Base-by-base conservation (phyloP, 352 stramenopile species). In the Globisporangium cylindrosporum region DNA sequence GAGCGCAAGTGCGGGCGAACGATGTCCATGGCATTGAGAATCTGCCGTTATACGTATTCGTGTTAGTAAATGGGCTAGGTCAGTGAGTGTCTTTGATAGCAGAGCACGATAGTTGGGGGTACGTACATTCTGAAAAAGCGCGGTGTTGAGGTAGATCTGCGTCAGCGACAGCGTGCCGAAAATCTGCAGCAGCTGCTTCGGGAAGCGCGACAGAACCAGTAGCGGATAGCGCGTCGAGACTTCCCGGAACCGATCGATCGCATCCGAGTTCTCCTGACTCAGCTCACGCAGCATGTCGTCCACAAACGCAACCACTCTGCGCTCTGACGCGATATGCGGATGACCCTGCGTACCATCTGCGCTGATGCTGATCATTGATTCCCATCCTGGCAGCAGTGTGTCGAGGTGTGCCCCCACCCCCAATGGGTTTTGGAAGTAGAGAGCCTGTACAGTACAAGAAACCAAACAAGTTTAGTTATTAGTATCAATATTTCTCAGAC, bases 361-460 rank as follows among this genome's bases (percentile, higher is more conserved):
- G 57, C 77, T 70, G 24, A 83, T 58, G 61, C 74, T 75, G 7
- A 87, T 65, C 20, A 90, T 73, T n/a, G 64, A 68, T 41, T 89
- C 73, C 85, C 85, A 91, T 3, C 75, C 77, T 27, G 80, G 83
- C 70, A 90, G 64, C 41, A 93, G 61, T 14, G 68, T 60, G 62
- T 86, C 68, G 10, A 93, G 72, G 49, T 87, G 72, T n/a, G 62
- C 58, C 54, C 77, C 73, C 3, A 88, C 73, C 0, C 73, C 49
- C 29, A 80, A 73, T 32, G 85, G 85, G n/a, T 89, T 78, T 24
- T 80, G 70, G 55, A 90, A 89, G 59, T 93, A 91, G 48, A 93
- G 61, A 0, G 67, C 64, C 84, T 92, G 54, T 14, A 62, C 38
- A 48, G 14, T 48, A 48, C 2, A 25, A 25, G 8, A 49, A 7